Percentiles rank a stretch among this genome's conserved stretches.
These are phyloP conservation scores for Lactarius hengduanensis DNA, from an alignment of 768 basidiomycete species.

Conservation along the genomic window DNA sequence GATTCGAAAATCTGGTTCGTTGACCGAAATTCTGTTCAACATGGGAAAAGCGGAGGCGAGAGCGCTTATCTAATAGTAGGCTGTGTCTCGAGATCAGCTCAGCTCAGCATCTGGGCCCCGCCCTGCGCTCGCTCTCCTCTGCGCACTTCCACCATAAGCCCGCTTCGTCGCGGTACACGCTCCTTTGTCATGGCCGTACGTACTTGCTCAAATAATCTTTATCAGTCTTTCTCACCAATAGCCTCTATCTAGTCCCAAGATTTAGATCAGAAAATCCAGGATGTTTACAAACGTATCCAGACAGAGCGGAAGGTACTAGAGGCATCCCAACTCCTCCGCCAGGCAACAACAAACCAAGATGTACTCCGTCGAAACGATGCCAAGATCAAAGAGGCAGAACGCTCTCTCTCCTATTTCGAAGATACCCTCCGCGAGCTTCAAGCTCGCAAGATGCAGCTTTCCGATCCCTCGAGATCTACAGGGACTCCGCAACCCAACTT, in stretches of 20 bases:
- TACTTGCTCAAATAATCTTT: background rate
- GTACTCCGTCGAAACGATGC: slow-evolving; percentile 78
- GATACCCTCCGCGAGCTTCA: slow-evolving; percentile 81
- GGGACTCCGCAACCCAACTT: slow-evolving; percentile 14
- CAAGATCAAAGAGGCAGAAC: slow-evolving; percentile 84
- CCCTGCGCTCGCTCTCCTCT: slow-evolving; percentile 5
- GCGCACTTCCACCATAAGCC: slow-evolving; percentile 16
- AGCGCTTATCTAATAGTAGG: slow-evolving; percentile 25
- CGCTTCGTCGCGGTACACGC: slow-evolving; percentile 16
- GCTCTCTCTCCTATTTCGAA: slow-evolving; percentile 83
- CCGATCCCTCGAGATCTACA: slow-evolving; percentile 52
- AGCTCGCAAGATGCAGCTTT: slow-evolving; percentile 64
- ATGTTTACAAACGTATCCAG: slow-evolving; percentile 85
- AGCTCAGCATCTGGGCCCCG: slow-evolving; percentile 11
- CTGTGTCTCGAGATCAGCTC: slow-evolving; percentile 13
- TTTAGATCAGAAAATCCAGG: slow-evolving; percentile 91
- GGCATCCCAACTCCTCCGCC: slow-evolving; percentile 71
- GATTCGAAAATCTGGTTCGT: slow-evolving; percentile 45
- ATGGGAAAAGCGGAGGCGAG: slow-evolving; percentile 17
- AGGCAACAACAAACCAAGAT: slow-evolving; percentile 84
- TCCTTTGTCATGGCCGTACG: slow-evolving; percentile 23
- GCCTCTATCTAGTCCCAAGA: slow-evolving; percentile 42
- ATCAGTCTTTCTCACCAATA: slow-evolving; percentile 16
- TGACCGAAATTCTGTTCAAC: slow-evolving; percentile 41
- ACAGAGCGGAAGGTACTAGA: slow-evolving; percentile 93